phyloP scores from a whole-genome alignment of 257 asterid species.

The Echites panduratus region DNA sequence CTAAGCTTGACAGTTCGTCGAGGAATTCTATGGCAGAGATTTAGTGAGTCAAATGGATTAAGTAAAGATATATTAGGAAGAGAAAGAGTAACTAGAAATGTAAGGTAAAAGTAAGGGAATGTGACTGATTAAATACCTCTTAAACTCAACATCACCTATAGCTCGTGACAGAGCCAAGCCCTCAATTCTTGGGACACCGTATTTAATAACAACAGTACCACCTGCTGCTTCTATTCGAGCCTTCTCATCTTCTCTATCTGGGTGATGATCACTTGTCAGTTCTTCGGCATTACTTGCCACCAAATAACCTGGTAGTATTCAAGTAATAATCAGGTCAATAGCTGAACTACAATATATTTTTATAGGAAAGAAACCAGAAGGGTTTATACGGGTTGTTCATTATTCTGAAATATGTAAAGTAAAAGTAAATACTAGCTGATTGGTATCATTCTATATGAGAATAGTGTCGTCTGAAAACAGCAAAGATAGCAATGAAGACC shows the following conservation, averaged over 20 bases:
- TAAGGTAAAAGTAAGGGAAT: too few relatives aligned
- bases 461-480: not conserved
- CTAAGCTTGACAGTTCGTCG: not conserved
- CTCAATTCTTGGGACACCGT: constrained; percentile 63
- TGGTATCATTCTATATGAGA: not conserved
- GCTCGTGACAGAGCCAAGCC: constrained; percentile 75
- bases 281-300: constrained; percentile 34
- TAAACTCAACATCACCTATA: constrained; percentile 56
- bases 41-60: too few relatives aligned
- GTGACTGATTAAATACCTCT: constrained; percentile 29
- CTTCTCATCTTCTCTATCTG: constrained; percentile 62
- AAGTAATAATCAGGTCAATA: not conserved
- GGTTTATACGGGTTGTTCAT: not conserved
- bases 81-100: too few relatives aligned
- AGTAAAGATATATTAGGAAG: too few relatives aligned
- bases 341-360: not conserved
- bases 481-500: constrained; percentile 22
- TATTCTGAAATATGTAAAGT: not conserved
- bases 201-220: constrained; percentile 33
- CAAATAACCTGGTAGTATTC: constrained; percentile 22
- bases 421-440: not conserved
- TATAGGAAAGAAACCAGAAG: not conserved
- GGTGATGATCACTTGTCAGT: constrained; percentile 71
- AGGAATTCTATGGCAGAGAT: not conserved
- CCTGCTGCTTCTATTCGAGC: constrained; percentile 48